phyloP scores from a whole-genome alignment of 106 monocot genomes.

The Narthecium ossifragum region DNA sequence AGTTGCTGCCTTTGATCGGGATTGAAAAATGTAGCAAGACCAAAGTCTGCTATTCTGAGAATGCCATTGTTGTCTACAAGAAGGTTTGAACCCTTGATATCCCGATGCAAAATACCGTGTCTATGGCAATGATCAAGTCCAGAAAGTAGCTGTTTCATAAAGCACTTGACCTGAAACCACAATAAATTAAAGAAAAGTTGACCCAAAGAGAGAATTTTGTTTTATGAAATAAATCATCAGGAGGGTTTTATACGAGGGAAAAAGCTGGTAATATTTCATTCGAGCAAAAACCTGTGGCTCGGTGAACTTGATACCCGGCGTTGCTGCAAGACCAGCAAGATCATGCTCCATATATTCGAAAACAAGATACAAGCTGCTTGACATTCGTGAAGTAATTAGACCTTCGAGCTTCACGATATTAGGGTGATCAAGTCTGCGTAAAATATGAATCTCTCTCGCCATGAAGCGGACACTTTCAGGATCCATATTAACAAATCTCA shows the following conservation, averaged over 20 bases:
- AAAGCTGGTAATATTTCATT: background rate
- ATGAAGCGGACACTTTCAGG: constrained; percentile 70
- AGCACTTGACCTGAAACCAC: constrained; percentile 72
- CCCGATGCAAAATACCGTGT: constrained; percentile 57
- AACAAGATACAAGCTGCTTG: constrained; percentile 53
- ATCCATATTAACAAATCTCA: constrained; percentile 65
- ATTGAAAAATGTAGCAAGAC: constrained; percentile 60
- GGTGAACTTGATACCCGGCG: constrained; percentile 52
- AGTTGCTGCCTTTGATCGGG: constrained; percentile 48
- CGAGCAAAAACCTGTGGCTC: constrained; percentile 43
- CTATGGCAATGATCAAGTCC: constrained; percentile 71
- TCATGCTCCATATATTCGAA: constrained; percentile 83
- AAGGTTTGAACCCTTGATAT: constrained; percentile 73
- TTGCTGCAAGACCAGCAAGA: constrained; percentile 59
- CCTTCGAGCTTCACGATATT: constrained; percentile 68
- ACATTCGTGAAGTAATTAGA: constrained; percentile 52
- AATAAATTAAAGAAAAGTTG: too few relatives aligned
- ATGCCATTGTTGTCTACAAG: constrained; percentile 54
- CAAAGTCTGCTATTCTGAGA: constrained; percentile 67
- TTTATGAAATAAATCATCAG: background rate
- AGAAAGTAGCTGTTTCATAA: constrained; percentile 47
- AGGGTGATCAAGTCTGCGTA: constrained; percentile 64
- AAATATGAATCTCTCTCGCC: constrained; percentile 71
- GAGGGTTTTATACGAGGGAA: too few relatives aligned
- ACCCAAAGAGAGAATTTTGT: too few relatives aligned